phyloP scores from a whole-genome alignment of 1,284 basidiomycete species.

The Microbotryomycetes sp. region DNA sequence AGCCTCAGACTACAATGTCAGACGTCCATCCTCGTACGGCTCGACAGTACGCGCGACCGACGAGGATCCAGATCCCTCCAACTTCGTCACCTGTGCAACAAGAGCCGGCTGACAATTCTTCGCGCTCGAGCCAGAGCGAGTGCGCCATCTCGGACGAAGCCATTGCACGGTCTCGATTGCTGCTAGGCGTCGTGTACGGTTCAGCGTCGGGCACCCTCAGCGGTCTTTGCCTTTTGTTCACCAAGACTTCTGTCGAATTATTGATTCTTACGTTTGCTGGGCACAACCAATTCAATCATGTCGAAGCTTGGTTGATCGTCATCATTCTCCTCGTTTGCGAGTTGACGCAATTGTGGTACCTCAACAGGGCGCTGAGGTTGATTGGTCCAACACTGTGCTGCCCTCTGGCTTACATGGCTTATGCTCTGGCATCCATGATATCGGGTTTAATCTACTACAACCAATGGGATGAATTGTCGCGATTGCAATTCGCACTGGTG shows the following conservation, averaged over 20 bases:
- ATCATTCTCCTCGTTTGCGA: conserved; percentile 64
- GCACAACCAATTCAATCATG: conserved; percentile 59
- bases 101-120: no score
- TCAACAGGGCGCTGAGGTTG: conserved; percentile 79
- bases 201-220: conserved; percentile 86
- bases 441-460: conserved; percentile 65
- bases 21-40: background rate
- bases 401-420: conserved; percentile 92
- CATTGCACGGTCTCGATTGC: conserved; percentile 51
- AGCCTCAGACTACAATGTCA: no score
- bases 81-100: no score
- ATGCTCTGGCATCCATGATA: conserved; percentile 85
- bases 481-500: conserved; percentile 65
- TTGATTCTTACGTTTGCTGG: conserved; percentile 66
- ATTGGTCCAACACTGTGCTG: conserved; percentile 85
- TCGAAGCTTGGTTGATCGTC: conserved; percentile 67
- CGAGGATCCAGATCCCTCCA: background rate
- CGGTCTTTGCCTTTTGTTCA: conserved; percentile 86
- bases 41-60: background rate
- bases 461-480: conserved; percentile 68
- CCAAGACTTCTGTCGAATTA: conserved; percentile 89
- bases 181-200: conserved; percentile 79
- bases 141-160: background rate
- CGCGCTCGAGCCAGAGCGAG: background rate
- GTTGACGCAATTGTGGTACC: conserved; percentile 73